Percentiles rank a stretch among this genome's conserved stretches.
Conservation (phyloP, 2,329 filamentous ascomycete species). For the Colletotrichum phormii region DNA sequence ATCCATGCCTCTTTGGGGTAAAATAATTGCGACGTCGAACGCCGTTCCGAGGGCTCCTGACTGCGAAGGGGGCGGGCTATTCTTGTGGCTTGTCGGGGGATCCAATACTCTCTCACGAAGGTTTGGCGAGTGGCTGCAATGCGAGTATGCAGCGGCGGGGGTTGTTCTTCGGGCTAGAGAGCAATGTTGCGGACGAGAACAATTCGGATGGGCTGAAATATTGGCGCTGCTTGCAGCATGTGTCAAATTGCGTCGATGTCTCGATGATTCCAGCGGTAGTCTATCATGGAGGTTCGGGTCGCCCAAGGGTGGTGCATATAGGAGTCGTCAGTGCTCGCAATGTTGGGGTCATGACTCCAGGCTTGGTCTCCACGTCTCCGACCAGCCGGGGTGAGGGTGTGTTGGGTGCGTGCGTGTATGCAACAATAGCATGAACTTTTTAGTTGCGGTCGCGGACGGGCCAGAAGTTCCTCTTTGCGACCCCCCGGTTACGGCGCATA, state of each 20-base stretch:
- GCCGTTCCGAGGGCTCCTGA: not conserved
- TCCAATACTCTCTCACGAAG: not conserved
- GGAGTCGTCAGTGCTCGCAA: conserved; percentile 4
- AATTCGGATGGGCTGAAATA: not conserved
- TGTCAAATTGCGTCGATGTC: not conserved
- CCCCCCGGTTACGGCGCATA: conserved; percentile 21
- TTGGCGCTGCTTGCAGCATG: not conserved
- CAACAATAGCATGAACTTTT: not conserved
- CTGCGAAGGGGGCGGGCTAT: not conserved
- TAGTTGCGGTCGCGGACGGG: conserved; percentile 15
- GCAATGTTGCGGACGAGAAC: not conserved
- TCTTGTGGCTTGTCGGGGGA: not conserved
- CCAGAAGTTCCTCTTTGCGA: conserved; percentile 18
- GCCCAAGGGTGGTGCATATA: conserved; percentile 10
- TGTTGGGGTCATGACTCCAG: conserved; percentile 31
- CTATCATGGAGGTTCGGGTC: conserved; percentile 8
- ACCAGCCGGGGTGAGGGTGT: conserved; percentile 11
- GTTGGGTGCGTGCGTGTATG: not conserved
- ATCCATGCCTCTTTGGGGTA: conserved; percentile 9
- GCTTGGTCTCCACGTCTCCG: conserved; percentile 22
- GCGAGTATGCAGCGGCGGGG: not conserved
- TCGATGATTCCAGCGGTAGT: conserved; percentile 5
- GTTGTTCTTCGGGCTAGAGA: not conserved
- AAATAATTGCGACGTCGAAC: not conserved
- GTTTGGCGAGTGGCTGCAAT: not conserved